phyloP scores from a whole-genome alignment of 371 early-diverging fungal genomes.

The Mortierella sp. region DNA sequence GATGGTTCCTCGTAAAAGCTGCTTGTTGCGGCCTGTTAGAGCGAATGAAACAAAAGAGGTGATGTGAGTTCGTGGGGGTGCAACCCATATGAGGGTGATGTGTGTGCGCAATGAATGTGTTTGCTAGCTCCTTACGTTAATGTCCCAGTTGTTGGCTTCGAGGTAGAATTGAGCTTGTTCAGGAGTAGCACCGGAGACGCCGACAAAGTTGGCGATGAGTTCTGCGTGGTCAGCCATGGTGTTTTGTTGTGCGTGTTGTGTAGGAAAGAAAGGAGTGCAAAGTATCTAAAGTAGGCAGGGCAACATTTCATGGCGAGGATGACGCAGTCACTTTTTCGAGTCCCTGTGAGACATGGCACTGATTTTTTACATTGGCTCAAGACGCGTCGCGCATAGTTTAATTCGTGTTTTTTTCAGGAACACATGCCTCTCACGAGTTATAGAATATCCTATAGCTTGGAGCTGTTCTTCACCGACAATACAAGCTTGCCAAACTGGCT shows the following conservation, averaged over 20 bases:
- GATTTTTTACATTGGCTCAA: no score
- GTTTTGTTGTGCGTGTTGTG: background rate
- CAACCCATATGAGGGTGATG: background rate
- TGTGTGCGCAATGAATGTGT: no score
- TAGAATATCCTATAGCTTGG: slow-evolving; percentile 24
- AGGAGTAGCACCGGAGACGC: slow-evolving; percentile 67
- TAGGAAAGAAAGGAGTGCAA: background rate
- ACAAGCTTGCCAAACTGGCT: slow-evolving; percentile 75
- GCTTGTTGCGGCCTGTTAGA: slow-evolving; percentile 61
- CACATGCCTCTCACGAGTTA: background rate
- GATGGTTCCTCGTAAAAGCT: slow-evolving; percentile 67
- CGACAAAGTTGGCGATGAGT: slow-evolving; percentile 73
- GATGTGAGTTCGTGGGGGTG: background rate
- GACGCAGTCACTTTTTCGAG: background rate
- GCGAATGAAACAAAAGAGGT: background rate
- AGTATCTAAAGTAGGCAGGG: background rate
- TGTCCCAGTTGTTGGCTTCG: slow-evolving; percentile 81
- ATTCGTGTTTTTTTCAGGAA: background rate
- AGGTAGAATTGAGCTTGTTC: slow-evolving; percentile 81
- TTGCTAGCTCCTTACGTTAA: slow-evolving; percentile 64
- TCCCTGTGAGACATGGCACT: background rate
- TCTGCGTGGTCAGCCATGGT: slow-evolving; percentile 70
- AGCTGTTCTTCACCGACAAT: slow-evolving; percentile 41
- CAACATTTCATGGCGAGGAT: background rate
- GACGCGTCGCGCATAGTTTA: no score